phyloP scores from a whole-genome alignment of 1,284 basidiomycete species.

The Moniliophthora roreri region DNA sequence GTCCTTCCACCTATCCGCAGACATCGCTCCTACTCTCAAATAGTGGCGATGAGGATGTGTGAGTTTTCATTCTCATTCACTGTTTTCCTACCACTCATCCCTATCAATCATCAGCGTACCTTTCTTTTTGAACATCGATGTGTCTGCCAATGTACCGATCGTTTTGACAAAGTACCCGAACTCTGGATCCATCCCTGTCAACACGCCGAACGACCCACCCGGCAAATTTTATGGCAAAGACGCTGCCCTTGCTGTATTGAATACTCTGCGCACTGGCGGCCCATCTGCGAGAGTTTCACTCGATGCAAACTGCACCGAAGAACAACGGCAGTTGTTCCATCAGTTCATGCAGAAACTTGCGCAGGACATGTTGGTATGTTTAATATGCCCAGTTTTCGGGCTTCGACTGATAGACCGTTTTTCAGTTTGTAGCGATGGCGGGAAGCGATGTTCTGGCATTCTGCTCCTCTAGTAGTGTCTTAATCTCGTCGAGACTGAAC shows the following conservation, averaged over 20 bases:
- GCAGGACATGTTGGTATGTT: conserved; percentile 49
- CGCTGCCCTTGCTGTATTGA: conserved; percentile 43
- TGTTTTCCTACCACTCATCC: neutral
- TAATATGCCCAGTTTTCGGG: neutral
- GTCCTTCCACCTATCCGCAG: conserved; percentile 27
- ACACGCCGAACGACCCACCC: conserved; percentile 38
- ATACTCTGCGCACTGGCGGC: conserved; percentile 49
- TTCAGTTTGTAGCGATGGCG: conserved; percentile 52
- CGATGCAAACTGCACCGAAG: conserved; percentile 34
- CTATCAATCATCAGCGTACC: conserved; percentile 8
- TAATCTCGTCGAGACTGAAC: conserved; percentile 45
- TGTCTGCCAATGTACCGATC: conserved; percentile 40
- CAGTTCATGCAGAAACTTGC: conserved; percentile 45
- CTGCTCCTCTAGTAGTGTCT: conserved; percentile 46
- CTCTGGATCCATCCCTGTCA: conserved; percentile 33
- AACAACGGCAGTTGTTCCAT: conserved; percentile 42
- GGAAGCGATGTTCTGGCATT: conserved; percentile 49
- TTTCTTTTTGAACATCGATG: conserved; percentile 42
- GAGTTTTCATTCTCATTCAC: neutral
- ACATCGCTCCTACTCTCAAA: neutral
- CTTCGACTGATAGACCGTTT: conserved; percentile 11
- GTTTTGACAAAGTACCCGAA: conserved; percentile 35
- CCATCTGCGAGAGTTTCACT: conserved; percentile 45
- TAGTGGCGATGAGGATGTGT: neutral
- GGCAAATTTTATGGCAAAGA: conserved; percentile 54